A percentile compares a stretch with the other conserved stretches of the same genome.
These are phyloP conservation scores for Oemleria cerasiformis DNA, from an alignment of 306 rosid species.

Conservation along the genomic window DNA sequence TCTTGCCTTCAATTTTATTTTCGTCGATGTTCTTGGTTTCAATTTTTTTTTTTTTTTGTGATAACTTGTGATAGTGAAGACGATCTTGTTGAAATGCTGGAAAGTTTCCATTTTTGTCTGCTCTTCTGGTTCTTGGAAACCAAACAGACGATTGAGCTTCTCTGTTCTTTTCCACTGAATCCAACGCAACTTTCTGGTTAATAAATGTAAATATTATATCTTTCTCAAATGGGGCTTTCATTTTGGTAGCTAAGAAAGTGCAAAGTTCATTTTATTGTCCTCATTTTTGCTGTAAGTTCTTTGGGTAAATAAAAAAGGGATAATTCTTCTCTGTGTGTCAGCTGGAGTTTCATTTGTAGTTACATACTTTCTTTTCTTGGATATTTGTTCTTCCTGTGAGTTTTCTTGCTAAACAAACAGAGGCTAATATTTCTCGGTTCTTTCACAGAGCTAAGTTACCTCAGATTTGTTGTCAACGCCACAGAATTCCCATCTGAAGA, in stretches of 20 bases:
- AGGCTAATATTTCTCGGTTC: neutral
- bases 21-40: neutral
- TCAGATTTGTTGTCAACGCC: slow-evolving; percentile 63
- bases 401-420: neutral
- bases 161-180: neutral
- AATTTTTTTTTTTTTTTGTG: neutral
- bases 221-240: neutral
- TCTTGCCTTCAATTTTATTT: neutral
- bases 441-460: slow-evolving; percentile 40
- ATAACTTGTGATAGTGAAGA: neutral
- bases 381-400: neutral
- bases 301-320: neutral
- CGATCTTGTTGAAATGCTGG: neutral
- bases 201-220: no score
- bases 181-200: neutral
- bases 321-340: neutral
- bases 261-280: neutral
- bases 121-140: neutral
- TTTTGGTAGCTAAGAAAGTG: neutral
- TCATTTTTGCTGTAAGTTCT: neutral
- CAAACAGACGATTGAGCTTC: neutral
- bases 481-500: slow-evolving; percentile 55
- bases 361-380: neutral
- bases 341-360: neutral
- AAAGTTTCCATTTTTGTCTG: neutral